A percentile compares a stretch with the other conserved stretches of the same genome.
Evolutionary conservation across 345 rosid genomes (phyloP).

Genomic region (Ceriops zippeliana): DNA sequence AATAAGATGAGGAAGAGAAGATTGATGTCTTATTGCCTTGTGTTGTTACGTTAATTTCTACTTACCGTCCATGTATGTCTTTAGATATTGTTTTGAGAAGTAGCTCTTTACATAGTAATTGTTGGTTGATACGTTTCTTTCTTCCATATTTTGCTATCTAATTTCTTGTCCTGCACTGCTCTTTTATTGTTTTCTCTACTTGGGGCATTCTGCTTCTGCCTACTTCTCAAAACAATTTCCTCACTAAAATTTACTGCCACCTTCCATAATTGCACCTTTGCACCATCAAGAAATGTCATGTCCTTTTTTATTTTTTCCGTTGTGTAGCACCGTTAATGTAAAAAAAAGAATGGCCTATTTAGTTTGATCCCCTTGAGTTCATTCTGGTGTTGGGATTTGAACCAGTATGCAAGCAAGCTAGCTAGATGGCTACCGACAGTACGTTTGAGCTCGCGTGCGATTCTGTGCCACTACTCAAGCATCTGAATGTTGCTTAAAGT

Average conservation of each 20-base stretch:
- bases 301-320: too few relatives aligned
- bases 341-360: too few relatives aligned
- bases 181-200: slow-evolving; percentile 2
- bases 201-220: not conserved
- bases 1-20: slow-evolving; percentile 20
- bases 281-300: too few relatives aligned
- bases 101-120: slow-evolving; percentile 6
- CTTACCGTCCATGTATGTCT: slow-evolving; percentile 7
- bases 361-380: too few relatives aligned
- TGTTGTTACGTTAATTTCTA: slow-evolving; percentile 9
- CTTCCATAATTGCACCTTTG: not conserved
- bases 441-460: slow-evolving; percentile 19
- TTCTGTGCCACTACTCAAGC: slow-evolving; percentile 31
- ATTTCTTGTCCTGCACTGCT: slow-evolving; percentile 23
- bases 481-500: slow-evolving; percentile 23
- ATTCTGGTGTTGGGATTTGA: slow-evolving; percentile 11
- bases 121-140: slow-evolving; percentile 34
- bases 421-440: not conserved
- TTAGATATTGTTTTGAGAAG: too few relatives aligned
- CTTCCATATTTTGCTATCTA: slow-evolving; percentile 9
- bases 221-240: not conserved
- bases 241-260: not conserved
- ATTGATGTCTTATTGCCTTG: slow-evolving; percentile 11
- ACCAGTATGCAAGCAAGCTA: not conserved
- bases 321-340: too few relatives aligned